Evolutionary conservation across 441 rosid species (phyloP).

Genomic region (Euphorbia schlechtendalii): DNA sequence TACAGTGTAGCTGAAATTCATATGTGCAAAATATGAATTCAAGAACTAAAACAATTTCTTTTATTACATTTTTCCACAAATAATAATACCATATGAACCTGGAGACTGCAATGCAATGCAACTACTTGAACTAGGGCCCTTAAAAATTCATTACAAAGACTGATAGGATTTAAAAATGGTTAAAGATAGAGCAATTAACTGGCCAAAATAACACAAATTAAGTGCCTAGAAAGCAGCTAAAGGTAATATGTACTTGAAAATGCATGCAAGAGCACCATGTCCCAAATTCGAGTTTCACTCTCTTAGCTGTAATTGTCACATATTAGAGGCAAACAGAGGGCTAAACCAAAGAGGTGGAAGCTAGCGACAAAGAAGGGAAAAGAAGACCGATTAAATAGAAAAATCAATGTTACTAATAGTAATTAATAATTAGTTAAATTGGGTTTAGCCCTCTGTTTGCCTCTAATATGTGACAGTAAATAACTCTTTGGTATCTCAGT

Average conservation of each 20-base stretch:
- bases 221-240: background rate
- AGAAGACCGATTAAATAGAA: too few species aligned
- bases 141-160: background rate
- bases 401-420: too few species aligned
- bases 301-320: background rate
- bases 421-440: too few species aligned
- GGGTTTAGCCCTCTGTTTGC: too few species aligned
- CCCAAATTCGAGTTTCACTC: background rate
- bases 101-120: background rate
- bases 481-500: too few species aligned
- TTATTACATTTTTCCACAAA: background rate
- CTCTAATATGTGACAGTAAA: too few species aligned
- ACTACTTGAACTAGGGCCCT: background rate
- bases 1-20: slow-evolving; percentile 2
- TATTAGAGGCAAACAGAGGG: too few species aligned
- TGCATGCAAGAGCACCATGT: background rate
- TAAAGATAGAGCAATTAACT: background rate
- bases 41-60: background rate
- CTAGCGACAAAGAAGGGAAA: too few species aligned
- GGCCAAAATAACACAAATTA: background rate
- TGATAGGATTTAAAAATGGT: background rate
- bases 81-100: background rate
- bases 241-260: background rate
- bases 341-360: too few species aligned
- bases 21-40: background rate